Percentiles rank a stretch among this genome's conserved stretches.
These are phyloP conservation scores for Entrophospora sp. DNA, from an alignment of 192 early-diverging fungal genomes.

Conservation along the genomic window DNA sequence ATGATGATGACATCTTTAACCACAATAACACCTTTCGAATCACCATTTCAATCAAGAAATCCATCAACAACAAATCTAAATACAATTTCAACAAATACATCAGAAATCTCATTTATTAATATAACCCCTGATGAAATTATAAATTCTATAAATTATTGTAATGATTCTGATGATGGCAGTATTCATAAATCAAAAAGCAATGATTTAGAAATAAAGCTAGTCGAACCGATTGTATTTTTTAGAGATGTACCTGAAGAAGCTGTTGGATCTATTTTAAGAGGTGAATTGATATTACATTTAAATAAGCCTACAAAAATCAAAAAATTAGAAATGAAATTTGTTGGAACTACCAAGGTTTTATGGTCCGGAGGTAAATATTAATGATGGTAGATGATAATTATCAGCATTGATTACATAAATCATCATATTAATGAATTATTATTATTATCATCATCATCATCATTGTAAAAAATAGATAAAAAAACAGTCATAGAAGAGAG, in stretches of 20 bases:
- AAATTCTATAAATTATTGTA: too few species aligned
- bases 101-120: too few species aligned
- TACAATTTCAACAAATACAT: too few species aligned
- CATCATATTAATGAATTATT: background rate
- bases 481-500: background rate
- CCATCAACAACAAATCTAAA: too few species aligned
- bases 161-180: too few species aligned
- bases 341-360: background rate
- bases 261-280: conserved; percentile 6
- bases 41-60: too few species aligned
- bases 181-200: too few species aligned
- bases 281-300: conserved; percentile 8
- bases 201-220: conserved; percentile 11
- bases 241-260: conserved; percentile 8
- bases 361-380: background rate
- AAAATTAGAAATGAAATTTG: conserved; percentile 6
- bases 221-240: conserved; percentile 10
- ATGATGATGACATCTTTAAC: too few species aligned
- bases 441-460: background rate
- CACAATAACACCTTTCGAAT: too few species aligned
- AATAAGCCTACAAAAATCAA: background rate
- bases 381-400: too few species aligned
- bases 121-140: too few species aligned
- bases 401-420: background rate
- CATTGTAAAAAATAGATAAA: background rate